Base-by-base conservation (phyloP, 176 grass and related monocot species). In the Hordeum marinum region DNA sequence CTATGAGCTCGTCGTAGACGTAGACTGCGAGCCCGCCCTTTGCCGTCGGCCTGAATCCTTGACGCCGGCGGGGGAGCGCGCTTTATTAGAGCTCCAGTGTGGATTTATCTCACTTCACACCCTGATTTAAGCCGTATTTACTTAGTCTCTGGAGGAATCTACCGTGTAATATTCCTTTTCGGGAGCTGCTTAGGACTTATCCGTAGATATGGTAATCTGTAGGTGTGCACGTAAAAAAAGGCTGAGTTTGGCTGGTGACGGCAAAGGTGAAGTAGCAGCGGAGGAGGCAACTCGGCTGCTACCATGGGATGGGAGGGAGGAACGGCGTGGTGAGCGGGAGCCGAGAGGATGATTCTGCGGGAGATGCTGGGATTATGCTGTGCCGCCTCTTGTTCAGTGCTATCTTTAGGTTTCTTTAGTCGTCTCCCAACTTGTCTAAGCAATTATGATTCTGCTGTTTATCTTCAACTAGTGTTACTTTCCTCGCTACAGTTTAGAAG, bases 141-240 rank as follows among this genome's bases (percentile, higher is more conserved):
- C 32, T 3, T 35, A 63, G 20, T 7, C 7, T 10, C 15, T 21
- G 3, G 20, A 23, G 27, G 82, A 84, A 84, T 84, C 60, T 66
- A 84, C 46, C 21, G 7, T 2, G 72, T 66, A 84, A 84, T 84
- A 84, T 84, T 84, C 72, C 67, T 20, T 46, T 35, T 1, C 17
- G 1, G 46, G 0, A 34, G 21, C 32, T 5, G 11, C 4, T 4
- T 34, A 42, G 3, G 41, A 18, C 6, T 52, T 52, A 18, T 7
- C 48, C 0, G 6, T 52, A 52, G 3, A 0, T 52, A 52, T 0
- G 48, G 4, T 52, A 7, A 18, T 52, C 15, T 0, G 15, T 7
- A 52, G 15, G 48, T 5, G 48, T 52, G 48, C 48, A 52, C 15
- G 5, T 52, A 52, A 0, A 52, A 50, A 3, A 52, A 52, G 48